phyloP scores from a whole-genome alignment of 768 basidiomycete genomes.

The Gloeopeniophorella convolvens region DNA sequence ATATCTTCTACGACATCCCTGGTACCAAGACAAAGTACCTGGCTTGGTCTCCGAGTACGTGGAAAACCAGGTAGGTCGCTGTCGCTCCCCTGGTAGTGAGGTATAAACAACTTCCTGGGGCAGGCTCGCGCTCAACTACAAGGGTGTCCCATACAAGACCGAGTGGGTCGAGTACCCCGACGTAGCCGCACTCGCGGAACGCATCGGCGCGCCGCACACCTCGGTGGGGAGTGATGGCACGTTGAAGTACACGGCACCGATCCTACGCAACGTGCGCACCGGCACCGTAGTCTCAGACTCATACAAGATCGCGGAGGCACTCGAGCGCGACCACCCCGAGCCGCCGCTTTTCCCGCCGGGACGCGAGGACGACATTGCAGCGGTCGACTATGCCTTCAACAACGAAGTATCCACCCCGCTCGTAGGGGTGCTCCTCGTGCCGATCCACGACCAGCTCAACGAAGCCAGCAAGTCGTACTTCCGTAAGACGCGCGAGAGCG shows the following conservation, averaged over 20 bases:
- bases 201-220: slow-evolving; percentile 35
- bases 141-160: slow-evolving; percentile 39
- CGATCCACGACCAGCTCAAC: slow-evolving; percentile 25
- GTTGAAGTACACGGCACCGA: slow-evolving; percentile 42
- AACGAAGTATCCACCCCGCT: slow-evolving; percentile 2
- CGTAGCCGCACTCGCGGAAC: slow-evolving; percentile 32
- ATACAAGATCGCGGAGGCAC: slow-evolving; percentile 38
- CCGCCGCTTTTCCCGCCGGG: slow-evolving; percentile 31
- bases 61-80: no score
- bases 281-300: slow-evolving; percentile 35
- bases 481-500: slow-evolving; percentile 30
- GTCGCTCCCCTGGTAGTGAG: no score
- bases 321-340: slow-evolving; percentile 43
- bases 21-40: no score
- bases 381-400: slow-evolving; percentile 23
- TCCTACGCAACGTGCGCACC: slow-evolving; percentile 39
- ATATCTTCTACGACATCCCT: no score
- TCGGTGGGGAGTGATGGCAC: slow-evolving; percentile 21
- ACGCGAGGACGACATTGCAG: slow-evolving; percentile 14
- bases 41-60: no score
- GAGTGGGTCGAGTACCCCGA: slow-evolving; percentile 49
- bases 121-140: slow-evolving; percentile 36
- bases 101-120: no score
- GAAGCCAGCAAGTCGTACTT: slow-evolving; percentile 35
- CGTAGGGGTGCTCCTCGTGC: slow-evolving; percentile 6